phyloP scores from a whole-genome alignment of 129 eudicot species.

The Mikania micrantha region DNA sequence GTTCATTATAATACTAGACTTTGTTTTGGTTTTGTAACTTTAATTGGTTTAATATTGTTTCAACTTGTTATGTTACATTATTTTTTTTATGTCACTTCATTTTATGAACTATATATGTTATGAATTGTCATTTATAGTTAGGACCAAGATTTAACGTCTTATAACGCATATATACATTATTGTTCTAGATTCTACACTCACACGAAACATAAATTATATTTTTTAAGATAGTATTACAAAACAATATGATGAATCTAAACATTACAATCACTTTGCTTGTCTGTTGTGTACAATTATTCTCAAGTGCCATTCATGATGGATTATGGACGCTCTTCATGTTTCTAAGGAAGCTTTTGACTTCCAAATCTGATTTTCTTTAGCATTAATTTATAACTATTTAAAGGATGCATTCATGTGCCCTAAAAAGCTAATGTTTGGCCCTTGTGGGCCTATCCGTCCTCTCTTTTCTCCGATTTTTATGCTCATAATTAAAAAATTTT shows the following conservation, averaged over 20 bases:
- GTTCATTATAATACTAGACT: too few species aligned
- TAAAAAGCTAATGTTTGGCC: conserved; percentile 38
- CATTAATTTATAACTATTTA: conserved; percentile 7
- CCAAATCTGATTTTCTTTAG: conserved; percentile 21
- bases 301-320: conserved; percentile 24
- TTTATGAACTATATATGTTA: too few species aligned
- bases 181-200: background rate
- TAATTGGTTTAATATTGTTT: too few species aligned
- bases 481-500: conserved; percentile 9
- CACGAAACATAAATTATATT: background rate
- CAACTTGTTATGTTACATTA: too few species aligned
- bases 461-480: conserved; percentile 7
- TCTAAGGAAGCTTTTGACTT: conserved; percentile 39
- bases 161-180: background rate
- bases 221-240: background rate
- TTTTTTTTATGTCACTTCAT: too few species aligned
- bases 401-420: conserved; percentile 33
- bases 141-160: too few species aligned
- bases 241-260: background rate
- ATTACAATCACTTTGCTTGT: conserved; percentile 8
- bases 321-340: conserved; percentile 27
- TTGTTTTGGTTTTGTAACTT: too few species aligned
- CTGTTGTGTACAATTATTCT: background rate
- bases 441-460: conserved; percentile 27
- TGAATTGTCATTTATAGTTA: too few species aligned